Conservation (phyloP, 2,329 filamentous ascomycete species). For the Ophiostoma himal-ulmi region DNA sequence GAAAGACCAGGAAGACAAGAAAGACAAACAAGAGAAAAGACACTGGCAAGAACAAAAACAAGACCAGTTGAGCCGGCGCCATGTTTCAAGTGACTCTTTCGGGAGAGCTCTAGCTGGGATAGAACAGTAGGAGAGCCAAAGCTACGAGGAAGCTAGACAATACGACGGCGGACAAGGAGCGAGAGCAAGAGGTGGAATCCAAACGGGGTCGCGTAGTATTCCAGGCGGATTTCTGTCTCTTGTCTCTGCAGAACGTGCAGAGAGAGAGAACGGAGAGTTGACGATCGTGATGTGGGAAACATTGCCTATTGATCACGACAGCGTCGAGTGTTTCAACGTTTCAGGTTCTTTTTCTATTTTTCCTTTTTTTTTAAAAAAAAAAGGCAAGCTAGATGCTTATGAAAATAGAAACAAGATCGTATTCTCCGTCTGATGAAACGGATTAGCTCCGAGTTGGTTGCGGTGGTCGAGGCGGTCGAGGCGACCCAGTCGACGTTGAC, state of each 20-base stretch:
- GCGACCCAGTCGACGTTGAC: neutral
- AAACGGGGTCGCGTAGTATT: neutral
- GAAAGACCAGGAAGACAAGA: neutral
- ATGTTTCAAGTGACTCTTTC: neutral
- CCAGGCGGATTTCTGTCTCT: neutral
- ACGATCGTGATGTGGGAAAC: neutral
- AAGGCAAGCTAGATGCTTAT: neutral
- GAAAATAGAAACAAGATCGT: conserved; percentile 1
- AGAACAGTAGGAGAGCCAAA: neutral
- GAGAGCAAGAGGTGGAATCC: neutral
- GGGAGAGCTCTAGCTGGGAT: neutral
- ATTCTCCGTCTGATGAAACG: neutral
- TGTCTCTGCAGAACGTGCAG: neutral
- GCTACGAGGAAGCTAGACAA: neutral
- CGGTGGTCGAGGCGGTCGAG: neutral
- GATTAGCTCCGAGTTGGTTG: neutral
- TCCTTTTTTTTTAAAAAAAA: neutral
- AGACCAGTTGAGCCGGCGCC: neutral
- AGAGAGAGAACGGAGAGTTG: neutral
- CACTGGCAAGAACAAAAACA: neutral
- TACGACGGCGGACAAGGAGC: neutral
- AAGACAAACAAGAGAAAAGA: neutral
- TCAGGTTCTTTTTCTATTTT: neutral
- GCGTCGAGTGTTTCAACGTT: neutral
- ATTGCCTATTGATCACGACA: neutral